Conservation (phyloP, 2,329 filamentous ascomycete genomes). For the Colletotrichum paranaense region DNA sequence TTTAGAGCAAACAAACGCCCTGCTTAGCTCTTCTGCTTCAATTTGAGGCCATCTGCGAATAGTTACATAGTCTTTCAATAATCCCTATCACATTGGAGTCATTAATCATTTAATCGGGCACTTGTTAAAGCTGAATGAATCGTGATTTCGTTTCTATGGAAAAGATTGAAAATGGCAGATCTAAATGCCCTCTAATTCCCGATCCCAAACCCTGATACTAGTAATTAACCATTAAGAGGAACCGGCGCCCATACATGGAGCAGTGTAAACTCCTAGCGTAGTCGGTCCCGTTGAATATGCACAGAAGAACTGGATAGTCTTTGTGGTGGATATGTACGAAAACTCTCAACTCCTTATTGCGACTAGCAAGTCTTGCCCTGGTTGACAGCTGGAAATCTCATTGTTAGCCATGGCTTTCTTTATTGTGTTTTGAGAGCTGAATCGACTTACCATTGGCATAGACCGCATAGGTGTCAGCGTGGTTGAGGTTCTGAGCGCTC, state of each 20-base stretch:
- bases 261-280: neutral
- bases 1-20: neutral
- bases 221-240: neutral
- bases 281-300: neutral
- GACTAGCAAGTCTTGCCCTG: slow-evolving; percentile 16
- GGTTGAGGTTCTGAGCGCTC: slow-evolving; percentile 31
- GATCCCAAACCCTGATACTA: neutral
- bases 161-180: neutral
- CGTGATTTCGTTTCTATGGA: slow-evolving; percentile 19
- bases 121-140: neutral
- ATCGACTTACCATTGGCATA: slow-evolving; percentile 33
- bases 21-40: neutral
- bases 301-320: neutral
- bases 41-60: neutral
- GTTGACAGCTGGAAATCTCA: slow-evolving; percentile 2
- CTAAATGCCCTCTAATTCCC: neutral
- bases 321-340: neutral
- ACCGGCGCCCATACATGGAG: neutral
- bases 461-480: slow-evolving; percentile 36
- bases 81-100: neutral
- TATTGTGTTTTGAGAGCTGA: too few species aligned
- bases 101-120: neutral
- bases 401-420: neutral
- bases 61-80: neutral
- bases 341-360: neutral